Conservation (phyloP, 2,329 filamentous ascomycete genomes). For the Paracamarosporium sp. region DNA sequence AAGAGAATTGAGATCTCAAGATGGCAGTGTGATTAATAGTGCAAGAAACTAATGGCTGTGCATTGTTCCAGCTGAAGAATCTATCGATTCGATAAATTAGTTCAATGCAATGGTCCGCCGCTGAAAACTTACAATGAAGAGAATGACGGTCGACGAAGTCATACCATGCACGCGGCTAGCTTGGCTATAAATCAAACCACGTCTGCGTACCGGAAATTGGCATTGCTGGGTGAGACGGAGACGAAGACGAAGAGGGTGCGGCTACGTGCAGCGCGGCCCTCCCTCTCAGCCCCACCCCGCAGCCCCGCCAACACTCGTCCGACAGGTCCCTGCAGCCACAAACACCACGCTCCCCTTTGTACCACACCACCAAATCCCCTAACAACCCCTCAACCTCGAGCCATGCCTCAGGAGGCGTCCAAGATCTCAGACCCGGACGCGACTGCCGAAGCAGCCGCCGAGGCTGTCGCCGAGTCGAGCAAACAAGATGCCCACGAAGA, state of each 20-base stretch:
- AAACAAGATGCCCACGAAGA: slow-evolving; percentile 35
- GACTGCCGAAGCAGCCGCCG: slow-evolving; percentile 56
- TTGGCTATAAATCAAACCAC: too few species aligned
- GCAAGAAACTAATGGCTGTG: too few species aligned
- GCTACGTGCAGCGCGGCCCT: neutral
- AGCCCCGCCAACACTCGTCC: neutral
- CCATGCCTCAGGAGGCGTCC: slow-evolving; percentile 61
- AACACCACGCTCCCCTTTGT: neutral
- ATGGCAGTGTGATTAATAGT: too few species aligned
- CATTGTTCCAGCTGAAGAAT: too few species aligned
- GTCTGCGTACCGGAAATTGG: too few species aligned
- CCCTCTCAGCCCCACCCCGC: neutral
- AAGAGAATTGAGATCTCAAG: too few species aligned
- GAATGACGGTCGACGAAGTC: too few species aligned
- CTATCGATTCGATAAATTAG: too few species aligned
- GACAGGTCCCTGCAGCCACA: neutral
- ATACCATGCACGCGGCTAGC: too few species aligned
- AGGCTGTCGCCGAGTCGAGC: slow-evolving; percentile 46
- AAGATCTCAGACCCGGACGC: slow-evolving; percentile 64
- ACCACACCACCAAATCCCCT: neutral
- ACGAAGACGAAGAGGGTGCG: slow-evolving; percentile 1
- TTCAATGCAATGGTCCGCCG: too few species aligned
- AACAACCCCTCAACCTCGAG: neutral
- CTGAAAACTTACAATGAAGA: too few species aligned
- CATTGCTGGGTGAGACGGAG: neutral